Evolutionary conservation across 2,329 filamentous ascomycete species (phyloP).

Genomic region (Penicillium sp.): DNA sequence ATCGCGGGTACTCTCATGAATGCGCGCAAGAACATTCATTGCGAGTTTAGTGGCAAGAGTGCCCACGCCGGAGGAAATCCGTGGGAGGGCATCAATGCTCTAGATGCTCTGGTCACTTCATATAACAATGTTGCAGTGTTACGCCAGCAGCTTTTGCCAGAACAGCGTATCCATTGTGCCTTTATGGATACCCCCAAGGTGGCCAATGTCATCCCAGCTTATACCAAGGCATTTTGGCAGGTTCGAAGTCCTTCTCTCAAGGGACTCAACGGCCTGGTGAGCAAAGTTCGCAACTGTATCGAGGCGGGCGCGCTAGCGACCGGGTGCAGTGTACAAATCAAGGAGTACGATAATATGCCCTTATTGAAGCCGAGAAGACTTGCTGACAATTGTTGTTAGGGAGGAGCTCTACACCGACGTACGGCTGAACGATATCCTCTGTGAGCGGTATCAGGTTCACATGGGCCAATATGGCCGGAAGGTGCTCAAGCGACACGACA

Average conservation of each 20-base stretch:
- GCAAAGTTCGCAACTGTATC: constrained; percentile 37
- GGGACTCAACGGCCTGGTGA: constrained; percentile 39
- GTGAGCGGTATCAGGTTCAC: constrained; percentile 47
- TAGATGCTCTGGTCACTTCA: constrained; percentile 57
- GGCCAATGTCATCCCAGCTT: constrained; percentile 60
- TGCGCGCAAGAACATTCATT: constrained; percentile 38
- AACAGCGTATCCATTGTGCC: constrained; percentile 56
- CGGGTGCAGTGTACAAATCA: constrained; percentile 36
- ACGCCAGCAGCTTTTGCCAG: constrained; percentile 59
- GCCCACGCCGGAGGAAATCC: constrained; percentile 61
- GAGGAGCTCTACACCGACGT: constrained; percentile 49
- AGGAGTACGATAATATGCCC: constrained; percentile 29
- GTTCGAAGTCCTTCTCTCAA: constrained; percentile 49
- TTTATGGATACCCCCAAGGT: constrained; percentile 57
- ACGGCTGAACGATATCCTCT: constrained; percentile 49
- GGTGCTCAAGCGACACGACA: constrained; percentile 40
- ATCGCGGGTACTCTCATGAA: constrained; percentile 35
- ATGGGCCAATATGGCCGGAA: constrained; percentile 47
- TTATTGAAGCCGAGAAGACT: neutral
- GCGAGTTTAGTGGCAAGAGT: constrained; percentile 53
- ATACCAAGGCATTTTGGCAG: constrained; percentile 49
- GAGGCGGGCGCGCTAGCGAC: constrained; percentile 40
- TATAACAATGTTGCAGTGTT: constrained; percentile 53
- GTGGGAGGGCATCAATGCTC: constrained; percentile 62
- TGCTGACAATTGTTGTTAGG: constrained; percentile 1